Base-by-base conservation (phyloP, 2,329 filamentous ascomycete genomes). In the Elsinoe australis region DNA sequence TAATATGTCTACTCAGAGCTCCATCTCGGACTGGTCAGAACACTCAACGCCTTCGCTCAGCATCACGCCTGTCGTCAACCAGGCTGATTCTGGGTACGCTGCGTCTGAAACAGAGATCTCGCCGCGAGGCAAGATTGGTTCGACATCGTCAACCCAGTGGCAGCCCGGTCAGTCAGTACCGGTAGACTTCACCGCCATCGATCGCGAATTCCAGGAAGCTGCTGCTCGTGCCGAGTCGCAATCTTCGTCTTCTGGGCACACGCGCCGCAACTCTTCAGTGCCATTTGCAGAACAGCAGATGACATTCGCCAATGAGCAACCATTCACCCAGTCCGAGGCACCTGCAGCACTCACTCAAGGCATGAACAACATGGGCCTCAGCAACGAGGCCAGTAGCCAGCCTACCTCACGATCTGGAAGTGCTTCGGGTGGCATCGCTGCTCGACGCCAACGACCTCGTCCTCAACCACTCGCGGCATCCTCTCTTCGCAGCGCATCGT, bases 401-500 rank as follows among this genome's bases (percentile, higher is more conserved):
- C 41, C 54, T 6, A 55, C 54, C 3, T 53, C 59, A 12, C 61
- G 60, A 64, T 66, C 56, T 57, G 64, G 50, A 52, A 61, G 56
- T 33, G 62, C 65, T 35, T 64, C 67, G 6, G 33, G 33, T 24
- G 67, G 62, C 51, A 66, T 71, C 51, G 68, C 67, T 22, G 61
- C 63, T 5, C 59, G 68, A 17, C 57, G 68, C 41, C 67, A 69
- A 35, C 63, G 66, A 47, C 60, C 58, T 10, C 62, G 59, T 15
- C 68, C 61, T 51, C 65, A 64, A 51, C 68, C 62, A 47, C 61
- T 65, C 52, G 68, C 57, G 53, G 61, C 58, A 42, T 67, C 52
- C 53, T 67, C 61, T 36, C 59, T 62, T 50, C 60, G 61, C 54
- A 73, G 67, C 55, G 65, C 60, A 26, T 70, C 67, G 0, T 70